These are phyloP conservation scores for Psilocybe subaeruginosa DNA, from an alignment of 768 basidiomycete genomes.

Conservation along the genomic window DNA sequence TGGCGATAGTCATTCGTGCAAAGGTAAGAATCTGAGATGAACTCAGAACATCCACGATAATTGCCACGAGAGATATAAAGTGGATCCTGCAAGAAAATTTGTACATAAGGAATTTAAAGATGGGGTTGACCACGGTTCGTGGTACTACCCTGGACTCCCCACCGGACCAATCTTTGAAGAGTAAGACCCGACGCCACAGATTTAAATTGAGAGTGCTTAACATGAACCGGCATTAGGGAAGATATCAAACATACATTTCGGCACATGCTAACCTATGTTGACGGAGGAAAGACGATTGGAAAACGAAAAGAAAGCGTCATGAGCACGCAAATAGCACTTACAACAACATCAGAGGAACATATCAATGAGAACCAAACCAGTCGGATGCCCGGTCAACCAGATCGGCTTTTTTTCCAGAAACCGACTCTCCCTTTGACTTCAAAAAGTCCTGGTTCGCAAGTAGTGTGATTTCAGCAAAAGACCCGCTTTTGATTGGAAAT, in stretches of 20 bases:
- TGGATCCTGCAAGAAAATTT: too few species aligned
- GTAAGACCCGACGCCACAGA: background rate
- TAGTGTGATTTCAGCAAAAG: constrained; percentile 1
- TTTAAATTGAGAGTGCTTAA: background rate
- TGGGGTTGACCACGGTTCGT: too few species aligned
- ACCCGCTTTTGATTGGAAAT: constrained; percentile 6
- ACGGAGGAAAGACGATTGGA: background rate
- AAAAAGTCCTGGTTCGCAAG: constrained; percentile 61
- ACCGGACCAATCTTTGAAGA: too few species aligned
- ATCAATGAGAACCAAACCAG: constrained; percentile 54
- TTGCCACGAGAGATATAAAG: too few species aligned
- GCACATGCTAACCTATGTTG: background rate
- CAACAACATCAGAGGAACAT: background rate
- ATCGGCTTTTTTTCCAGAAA: constrained; percentile 75
- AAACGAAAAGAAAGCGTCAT: background rate
- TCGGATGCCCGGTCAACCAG: constrained; percentile 66
- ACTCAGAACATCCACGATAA: too few species aligned
- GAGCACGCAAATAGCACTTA: too few species aligned
- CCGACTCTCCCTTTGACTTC: constrained; percentile 61
- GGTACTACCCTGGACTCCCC: too few species aligned
- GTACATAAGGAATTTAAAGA: too few species aligned
- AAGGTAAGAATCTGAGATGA: too few species aligned
- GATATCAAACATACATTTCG: background rate
- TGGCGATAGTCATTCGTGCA: too few species aligned
- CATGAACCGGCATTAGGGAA: background rate